Base-by-base conservation (phyloP, 768 basidiomycete genomes). In the Mrakia hoshinonis region DNA sequence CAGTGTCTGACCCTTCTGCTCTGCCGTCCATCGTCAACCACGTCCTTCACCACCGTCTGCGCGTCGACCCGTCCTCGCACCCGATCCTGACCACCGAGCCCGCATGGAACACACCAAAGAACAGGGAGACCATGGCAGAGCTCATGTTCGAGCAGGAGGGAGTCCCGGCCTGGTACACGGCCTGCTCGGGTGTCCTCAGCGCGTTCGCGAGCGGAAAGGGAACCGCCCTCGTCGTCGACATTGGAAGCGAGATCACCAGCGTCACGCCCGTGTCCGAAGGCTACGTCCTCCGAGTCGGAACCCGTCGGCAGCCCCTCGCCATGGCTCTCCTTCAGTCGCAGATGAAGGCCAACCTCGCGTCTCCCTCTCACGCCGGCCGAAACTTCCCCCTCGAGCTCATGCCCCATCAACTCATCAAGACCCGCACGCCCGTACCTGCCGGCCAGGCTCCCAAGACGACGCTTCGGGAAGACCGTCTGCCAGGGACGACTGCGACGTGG, bases 201-300 rank as follows among this genome's bases (percentile, higher is more conserved):
- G 89, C 95, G 92, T 99, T 99, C 79, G 91, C 95, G 20, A 89
- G 94, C 66, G 96, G 96, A 36, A 94, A 92, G 78, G 94, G 93
- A 1, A 93, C 96, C n/a, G 94, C 96, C 2, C 83, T 98, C 60
- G 91, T 99, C 1, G 86, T 99, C 51, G 96, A 99, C 76, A 85
- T 98, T 60, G 96, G 96, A 5, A 88, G 92, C 74, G 85, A 89
- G 15, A 86, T 88, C 78, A 89, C 89, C 18, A 95, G 91, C 75
- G 91, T 95, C 18, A 92, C 92, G 0, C 96, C 96, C 6, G 89
- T 99, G 24, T 92, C 94, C 4, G 96, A 99, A 75, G 96, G 96
- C 4, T 99, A 97, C 76, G 96, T 98, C 52, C 85, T 99, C 54
- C 85, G 94, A 76, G 96, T 95, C 85, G 95, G 93, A 55, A 87